These are phyloP conservation scores for Sporisorium sorghi DNA, from an alignment of 1,284 basidiomycete genomes.

Conservation along the genomic window DNA sequence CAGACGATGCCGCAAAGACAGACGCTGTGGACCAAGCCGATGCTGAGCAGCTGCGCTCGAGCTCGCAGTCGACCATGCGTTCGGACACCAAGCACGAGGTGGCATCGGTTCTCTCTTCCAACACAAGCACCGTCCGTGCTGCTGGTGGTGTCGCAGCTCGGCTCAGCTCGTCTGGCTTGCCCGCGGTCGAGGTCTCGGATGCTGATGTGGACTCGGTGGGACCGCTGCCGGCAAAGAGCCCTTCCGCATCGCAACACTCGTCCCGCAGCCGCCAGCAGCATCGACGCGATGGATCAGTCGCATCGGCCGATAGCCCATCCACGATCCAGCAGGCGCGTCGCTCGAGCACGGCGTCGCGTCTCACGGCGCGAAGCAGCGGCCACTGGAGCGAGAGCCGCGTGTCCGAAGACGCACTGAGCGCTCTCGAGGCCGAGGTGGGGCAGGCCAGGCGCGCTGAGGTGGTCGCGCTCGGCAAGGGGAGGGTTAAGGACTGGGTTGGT, in stretches of 20 bases:
- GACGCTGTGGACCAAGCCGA: conserved; percentile 1
- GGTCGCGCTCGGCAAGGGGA: conserved; percentile 45
- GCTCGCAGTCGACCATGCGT: conserved; percentile 28
- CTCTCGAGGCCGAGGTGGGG: conserved; percentile 51
- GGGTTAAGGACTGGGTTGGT: conserved; percentile 51
- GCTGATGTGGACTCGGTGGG: conserved; percentile 27
- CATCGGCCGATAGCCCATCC: conserved; percentile 20
- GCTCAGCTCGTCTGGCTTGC: background rate
- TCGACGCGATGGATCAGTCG: conserved; percentile 23
- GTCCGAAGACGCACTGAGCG: conserved; percentile 47
- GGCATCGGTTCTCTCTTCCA: conserved; percentile 27
- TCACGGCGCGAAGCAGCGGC: conserved; percentile 41
- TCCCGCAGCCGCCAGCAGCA: conserved; percentile 27
- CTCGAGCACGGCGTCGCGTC: conserved; percentile 36
- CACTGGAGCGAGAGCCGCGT: conserved; percentile 42
- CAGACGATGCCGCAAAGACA: background rate
- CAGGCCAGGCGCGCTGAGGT: conserved; percentile 49
- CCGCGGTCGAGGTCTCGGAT: background rate
- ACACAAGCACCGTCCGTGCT: conserved; percentile 27
- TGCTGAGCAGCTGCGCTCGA: conserved; percentile 18
- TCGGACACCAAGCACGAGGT: conserved; percentile 47
- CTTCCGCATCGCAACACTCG: conserved; percentile 23
- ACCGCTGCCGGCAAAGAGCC: conserved; percentile 24
- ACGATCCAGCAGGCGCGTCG: conserved; percentile 26
- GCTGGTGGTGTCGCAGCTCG: conserved; percentile 11